A percentile compares a stretch with the other conserved stretches of the same genome.
Conservation (phyloP, 2,329 filamentous ascomycete genomes). For the Exophiala sideris region DNA sequence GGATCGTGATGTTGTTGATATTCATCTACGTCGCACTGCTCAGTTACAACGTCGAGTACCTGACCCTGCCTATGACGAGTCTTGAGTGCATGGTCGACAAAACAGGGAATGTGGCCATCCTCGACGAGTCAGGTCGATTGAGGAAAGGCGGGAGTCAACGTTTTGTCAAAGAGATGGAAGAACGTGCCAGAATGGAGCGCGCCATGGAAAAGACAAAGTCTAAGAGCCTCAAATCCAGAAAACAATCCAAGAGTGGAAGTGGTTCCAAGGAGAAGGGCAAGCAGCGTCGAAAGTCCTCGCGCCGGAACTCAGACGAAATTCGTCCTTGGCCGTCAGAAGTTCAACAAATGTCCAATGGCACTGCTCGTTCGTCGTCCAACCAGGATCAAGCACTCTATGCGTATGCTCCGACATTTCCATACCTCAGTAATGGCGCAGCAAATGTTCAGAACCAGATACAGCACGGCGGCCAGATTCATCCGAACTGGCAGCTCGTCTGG, state of each 20-base stretch:
- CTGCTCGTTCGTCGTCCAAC: not conserved
- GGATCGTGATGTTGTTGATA: constrained; percentile 79
- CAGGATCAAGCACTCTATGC: not conserved
- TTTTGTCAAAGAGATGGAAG: constrained; percentile 23
- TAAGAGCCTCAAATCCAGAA: constrained; percentile 17
- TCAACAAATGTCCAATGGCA: not conserved
- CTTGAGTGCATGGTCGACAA: constrained; percentile 92
- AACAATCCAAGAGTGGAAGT: constrained; percentile 30
- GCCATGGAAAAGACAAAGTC: constrained; percentile 41
- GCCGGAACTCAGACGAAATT: not conserved
- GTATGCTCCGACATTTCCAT: constrained; percentile 4
- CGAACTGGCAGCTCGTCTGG: constrained; percentile 82
- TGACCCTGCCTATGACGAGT: constrained; percentile 75
- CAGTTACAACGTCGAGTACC: constrained; percentile 80
- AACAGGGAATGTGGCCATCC: constrained; percentile 76
- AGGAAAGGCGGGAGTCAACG: constrained; percentile 41
- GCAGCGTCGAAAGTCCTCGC: constrained; percentile 11
- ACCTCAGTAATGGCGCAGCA: not conserved
- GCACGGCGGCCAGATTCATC: constrained; percentile 14
- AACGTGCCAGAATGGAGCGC: constrained; percentile 31
- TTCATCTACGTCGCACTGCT: constrained; percentile 95
- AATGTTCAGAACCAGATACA: constrained; percentile 2
- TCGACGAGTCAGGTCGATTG: constrained; percentile 68
- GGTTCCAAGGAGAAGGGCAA: constrained; percentile 30
- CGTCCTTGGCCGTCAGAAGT: not conserved